A percentile compares a stretch with the other conserved stretches of the same genome.
phyloP scores from a whole-genome alignment of 2,329 filamentous ascomycete genomes.

The Cladosporium colombiae region DNA sequence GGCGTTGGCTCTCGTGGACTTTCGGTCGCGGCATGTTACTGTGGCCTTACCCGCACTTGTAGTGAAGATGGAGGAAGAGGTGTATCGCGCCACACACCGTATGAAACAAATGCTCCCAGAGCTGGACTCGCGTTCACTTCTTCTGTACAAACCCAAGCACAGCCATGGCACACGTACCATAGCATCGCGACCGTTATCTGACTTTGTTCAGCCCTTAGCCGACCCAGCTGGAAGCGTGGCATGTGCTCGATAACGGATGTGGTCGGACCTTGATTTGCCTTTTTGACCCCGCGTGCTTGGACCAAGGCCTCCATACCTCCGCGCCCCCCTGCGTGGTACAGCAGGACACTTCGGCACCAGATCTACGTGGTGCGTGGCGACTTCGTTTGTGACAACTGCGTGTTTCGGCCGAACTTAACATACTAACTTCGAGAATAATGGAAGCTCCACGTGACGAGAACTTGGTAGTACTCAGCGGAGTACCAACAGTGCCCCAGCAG shows the following conservation, averaged over 20 bases:
- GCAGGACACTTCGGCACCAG: not conserved
- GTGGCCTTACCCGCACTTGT: not conserved
- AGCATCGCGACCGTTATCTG: conserved; percentile 2
- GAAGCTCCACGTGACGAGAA: not conserved
- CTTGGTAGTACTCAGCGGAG: not conserved
- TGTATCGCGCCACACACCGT: not conserved
- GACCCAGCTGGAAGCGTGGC: not conserved
- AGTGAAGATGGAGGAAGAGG: not conserved
- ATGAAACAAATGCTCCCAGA: not conserved
- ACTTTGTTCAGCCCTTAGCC: conserved; percentile 2
- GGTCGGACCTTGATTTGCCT: not conserved
- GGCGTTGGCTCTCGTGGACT: conserved; percentile 16
- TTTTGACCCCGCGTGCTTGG: not conserved
- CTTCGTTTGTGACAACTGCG: not conserved
- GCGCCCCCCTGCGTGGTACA: not conserved
- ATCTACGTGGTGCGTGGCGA: not conserved
- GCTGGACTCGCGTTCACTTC: not conserved
- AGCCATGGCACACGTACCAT: not conserved
- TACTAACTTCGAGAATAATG: not conserved
- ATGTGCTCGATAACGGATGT: conserved; percentile 7
- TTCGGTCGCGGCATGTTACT: conserved; percentile 19
- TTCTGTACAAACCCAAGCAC: not conserved
- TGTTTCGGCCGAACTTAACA: not conserved
- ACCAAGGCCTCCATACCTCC: not conserved
- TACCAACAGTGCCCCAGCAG: not conserved